Conservation (phyloP, 345 rosid species). For the Heritiera fomes region DNA sequence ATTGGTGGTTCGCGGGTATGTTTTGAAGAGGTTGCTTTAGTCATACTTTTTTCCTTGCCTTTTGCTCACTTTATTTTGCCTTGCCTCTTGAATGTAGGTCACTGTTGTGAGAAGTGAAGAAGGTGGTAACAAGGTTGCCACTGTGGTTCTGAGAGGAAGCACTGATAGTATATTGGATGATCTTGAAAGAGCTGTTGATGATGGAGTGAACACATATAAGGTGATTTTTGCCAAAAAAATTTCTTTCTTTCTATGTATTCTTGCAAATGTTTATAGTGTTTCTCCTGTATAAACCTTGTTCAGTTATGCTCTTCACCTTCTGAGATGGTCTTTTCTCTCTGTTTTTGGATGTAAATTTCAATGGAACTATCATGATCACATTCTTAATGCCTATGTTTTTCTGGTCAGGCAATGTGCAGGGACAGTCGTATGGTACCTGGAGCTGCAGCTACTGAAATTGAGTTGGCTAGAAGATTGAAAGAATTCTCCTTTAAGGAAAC, state of each 20-base stretch:
- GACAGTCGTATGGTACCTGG: slow-evolving; percentile 94
- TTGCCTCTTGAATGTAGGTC: slow-evolving; percentile 8
- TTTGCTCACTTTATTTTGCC: not conserved
- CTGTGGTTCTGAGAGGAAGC: slow-evolving; percentile 93
- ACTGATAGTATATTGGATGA: slow-evolving; percentile 95
- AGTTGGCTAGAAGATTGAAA: slow-evolving; percentile 90
- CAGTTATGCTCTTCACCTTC: not conserved
- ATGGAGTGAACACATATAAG: slow-evolving; percentile 98
- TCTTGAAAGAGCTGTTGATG: slow-evolving; percentile 99
- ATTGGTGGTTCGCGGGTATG: slow-evolving; percentile 93
- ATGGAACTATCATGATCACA: not conserved
- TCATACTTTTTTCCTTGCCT: not conserved
- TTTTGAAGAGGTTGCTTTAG: slow-evolving; percentile 20
- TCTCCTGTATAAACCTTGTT: not conserved
- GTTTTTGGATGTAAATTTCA: not conserved
- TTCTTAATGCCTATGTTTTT: slow-evolving; percentile 6
- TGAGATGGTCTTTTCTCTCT: not conserved
- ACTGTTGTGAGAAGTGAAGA: slow-evolving; percentile 86
- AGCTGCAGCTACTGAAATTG: slow-evolving; percentile 98
- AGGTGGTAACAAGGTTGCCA: slow-evolving; percentile 86
- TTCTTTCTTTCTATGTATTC: not conserved
- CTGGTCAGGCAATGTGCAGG: slow-evolving; percentile 90
- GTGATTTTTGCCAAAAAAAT: slow-evolving; percentile 39
- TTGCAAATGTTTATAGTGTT: not conserved
- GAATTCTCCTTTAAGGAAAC: slow-evolving; percentile 92